Evolutionary conservation across 306 rosid genomes (phyloP).

Genomic region (Rosa chinensis): DNA sequence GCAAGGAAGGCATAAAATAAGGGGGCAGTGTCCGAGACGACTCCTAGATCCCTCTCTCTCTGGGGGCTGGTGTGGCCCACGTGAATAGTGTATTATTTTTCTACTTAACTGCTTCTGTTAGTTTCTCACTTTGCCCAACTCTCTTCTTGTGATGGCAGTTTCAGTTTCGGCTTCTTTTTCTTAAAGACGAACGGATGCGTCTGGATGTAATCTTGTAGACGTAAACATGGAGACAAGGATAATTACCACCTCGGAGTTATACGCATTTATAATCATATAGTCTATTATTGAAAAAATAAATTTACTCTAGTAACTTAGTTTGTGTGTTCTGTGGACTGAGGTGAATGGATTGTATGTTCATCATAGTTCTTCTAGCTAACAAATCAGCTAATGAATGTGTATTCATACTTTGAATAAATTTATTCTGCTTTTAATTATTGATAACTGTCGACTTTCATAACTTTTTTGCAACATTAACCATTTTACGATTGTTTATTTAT

Average conservation of each 20-base stretch:
- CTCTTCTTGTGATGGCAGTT: neutral
- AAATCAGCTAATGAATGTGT: neutral
- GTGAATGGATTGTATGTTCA: no score
- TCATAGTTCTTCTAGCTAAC: neutral
- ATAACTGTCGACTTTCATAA: neutral
- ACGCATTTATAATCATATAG: no score
- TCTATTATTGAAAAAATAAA: neutral
- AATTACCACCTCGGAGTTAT: neutral
- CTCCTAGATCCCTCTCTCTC: neutral
- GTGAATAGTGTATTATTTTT: neutral
- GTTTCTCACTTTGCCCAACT: neutral
- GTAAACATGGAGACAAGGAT: neutral
- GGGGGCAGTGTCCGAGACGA: neutral
- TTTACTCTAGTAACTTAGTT: neutral
- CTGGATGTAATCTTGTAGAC: neutral
- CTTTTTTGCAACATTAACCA: no score
- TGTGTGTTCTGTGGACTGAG: neutral
- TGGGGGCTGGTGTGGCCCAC: neutral
- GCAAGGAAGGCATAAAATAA: neutral
- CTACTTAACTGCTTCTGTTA: neutral
- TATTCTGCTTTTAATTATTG: neutral
- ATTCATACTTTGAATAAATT: neutral
- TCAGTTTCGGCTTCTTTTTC: neutral
- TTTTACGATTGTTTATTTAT: no score
- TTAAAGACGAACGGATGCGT: neutral